phyloP scores from a whole-genome alignment of 164 flowering plant species.

The Taxillus chinensis region DNA sequence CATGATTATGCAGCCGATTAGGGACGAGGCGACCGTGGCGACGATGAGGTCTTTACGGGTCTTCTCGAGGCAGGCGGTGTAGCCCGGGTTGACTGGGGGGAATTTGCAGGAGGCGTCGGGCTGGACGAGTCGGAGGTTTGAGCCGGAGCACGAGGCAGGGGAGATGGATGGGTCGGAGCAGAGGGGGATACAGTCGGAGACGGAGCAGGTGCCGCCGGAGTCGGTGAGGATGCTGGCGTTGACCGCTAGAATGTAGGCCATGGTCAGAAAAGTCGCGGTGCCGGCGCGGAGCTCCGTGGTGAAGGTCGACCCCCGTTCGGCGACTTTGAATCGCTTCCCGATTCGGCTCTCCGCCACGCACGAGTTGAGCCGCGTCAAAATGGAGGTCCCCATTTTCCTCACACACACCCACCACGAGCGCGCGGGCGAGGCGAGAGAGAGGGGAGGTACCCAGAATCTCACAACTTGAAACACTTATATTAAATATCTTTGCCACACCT shows the following conservation, averaged over 20 bases:
- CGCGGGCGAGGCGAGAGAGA: no score
- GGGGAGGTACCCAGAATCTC: no score
- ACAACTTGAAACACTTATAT: no score
- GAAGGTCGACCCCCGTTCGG: slow-evolving; percentile 53
- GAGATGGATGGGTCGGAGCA: slow-evolving; percentile 36
- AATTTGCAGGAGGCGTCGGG: slow-evolving; percentile 63
- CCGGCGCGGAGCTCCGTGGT: slow-evolving; percentile 94
- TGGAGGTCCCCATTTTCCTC: neutral
- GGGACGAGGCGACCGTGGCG: slow-evolving; percentile 67
- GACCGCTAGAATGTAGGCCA: slow-evolving; percentile 94
- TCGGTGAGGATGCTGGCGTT: slow-evolving; percentile 83
- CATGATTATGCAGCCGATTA: slow-evolving; percentile 75
- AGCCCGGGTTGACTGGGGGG: slow-evolving; percentile 72
- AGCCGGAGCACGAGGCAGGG: slow-evolving; percentile 22
- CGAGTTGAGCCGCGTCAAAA: slow-evolving; percentile 37
- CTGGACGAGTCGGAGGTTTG: slow-evolving; percentile 23
- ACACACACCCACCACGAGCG: no score
- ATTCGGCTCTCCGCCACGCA: slow-evolving; percentile 34
- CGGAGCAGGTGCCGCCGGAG: slow-evolving; percentile 80
- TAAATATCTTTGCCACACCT: no score
- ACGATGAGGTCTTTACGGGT: slow-evolving; percentile 61
- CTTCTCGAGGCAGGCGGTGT: slow-evolving; percentile 44
- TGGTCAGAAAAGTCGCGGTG: slow-evolving; percentile 85
- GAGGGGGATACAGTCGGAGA: slow-evolving; percentile 58
- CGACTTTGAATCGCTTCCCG: slow-evolving; percentile 62